Conservation (phyloP, 768 basidiomycete genomes). For the Naganishia vishniacii region DNA sequence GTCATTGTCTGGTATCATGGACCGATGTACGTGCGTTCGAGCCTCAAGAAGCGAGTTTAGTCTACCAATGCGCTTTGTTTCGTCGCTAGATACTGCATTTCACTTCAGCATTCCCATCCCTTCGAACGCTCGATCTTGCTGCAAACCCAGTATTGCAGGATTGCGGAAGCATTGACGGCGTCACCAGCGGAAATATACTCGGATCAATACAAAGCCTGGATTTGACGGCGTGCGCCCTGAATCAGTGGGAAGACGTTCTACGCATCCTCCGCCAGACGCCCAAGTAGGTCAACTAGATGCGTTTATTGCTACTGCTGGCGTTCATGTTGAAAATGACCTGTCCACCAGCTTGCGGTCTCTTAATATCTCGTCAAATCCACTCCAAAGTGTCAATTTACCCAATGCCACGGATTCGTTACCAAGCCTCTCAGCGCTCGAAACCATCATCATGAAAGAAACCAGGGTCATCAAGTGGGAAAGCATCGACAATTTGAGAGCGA, state of each 20-base stretch:
- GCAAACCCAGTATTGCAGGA: conserved; percentile 28
- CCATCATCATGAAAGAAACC: conserved; percentile 22
- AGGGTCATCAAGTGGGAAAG: conserved; percentile 26
- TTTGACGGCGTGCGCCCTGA: conserved; percentile 31
- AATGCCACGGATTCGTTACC: neutral
- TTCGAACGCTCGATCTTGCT: conserved; percentile 33
- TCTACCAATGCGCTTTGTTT: too few species aligned
- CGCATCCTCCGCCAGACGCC: conserved; percentile 14
- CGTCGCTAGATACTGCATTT: conserved; percentile 8
- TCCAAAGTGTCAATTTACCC: neutral
- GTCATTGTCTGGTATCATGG: conserved; percentile 34
- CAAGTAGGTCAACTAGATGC: conserved; percentile 20
- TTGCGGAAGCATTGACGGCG: neutral
- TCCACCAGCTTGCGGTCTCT: neutral
- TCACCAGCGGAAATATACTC: neutral
- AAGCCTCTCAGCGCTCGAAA: neutral
- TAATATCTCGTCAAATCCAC: neutral
- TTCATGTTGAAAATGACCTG: neutral
- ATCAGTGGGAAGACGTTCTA: conserved; percentile 30
- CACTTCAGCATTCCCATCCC: neutral
- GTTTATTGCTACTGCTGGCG: too few species aligned
- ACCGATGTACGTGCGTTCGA: conserved; percentile 34
- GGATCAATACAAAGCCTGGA: conserved; percentile 29
- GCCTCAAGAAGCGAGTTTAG: too few species aligned
- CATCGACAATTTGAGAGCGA: conserved; percentile 26